phyloP scores from a whole-genome alignment of 2,329 filamentous ascomycete species.

The Claviceps fusiformis region DNA sequence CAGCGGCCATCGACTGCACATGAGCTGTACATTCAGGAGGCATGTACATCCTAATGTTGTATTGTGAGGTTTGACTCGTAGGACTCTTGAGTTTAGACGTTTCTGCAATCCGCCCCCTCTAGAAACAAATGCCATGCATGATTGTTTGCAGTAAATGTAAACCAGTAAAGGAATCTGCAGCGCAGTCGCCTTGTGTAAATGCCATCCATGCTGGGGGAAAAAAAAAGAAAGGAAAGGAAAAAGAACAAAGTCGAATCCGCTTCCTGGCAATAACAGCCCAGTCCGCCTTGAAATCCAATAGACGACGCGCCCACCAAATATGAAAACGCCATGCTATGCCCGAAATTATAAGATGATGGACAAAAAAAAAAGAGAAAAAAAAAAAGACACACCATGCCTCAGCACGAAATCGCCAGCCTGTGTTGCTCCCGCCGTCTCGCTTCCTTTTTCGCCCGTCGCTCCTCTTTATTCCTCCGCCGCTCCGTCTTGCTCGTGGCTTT shows the following conservation, averaged over 20 bases:
- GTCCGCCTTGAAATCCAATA: background rate
- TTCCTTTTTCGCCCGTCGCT: slow-evolving; percentile 31
- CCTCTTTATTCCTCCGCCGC: slow-evolving; percentile 20
- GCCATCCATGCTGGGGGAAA: no score
- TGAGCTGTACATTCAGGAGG: background rate
- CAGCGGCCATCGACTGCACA: background rate
- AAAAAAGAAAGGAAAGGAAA: no score
- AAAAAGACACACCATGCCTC: background rate
- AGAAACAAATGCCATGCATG: background rate
- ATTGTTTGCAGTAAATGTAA: background rate
- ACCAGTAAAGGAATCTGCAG: background rate
- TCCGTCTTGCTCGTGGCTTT: slow-evolving; percentile 12
- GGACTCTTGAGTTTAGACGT: background rate
- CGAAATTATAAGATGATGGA: background rate
- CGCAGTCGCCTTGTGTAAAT: background rate
- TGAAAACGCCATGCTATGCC: slow-evolving; percentile 6
- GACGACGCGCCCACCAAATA: background rate
- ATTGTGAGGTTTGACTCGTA: background rate
- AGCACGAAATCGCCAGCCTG: slow-evolving; percentile 12
- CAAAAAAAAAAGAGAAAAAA: background rate
- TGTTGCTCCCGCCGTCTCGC: slow-evolving; percentile 25
- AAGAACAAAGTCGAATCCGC: background rate
- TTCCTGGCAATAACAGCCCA: background rate
- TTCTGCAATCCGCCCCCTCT: background rate
- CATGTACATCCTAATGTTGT: background rate